Evolutionary conservation across 2,329 filamentous ascomycete genomes (phyloP), one percentile per base, ranked within the genome.

Genomic region (Xylaria sp.): DNA sequence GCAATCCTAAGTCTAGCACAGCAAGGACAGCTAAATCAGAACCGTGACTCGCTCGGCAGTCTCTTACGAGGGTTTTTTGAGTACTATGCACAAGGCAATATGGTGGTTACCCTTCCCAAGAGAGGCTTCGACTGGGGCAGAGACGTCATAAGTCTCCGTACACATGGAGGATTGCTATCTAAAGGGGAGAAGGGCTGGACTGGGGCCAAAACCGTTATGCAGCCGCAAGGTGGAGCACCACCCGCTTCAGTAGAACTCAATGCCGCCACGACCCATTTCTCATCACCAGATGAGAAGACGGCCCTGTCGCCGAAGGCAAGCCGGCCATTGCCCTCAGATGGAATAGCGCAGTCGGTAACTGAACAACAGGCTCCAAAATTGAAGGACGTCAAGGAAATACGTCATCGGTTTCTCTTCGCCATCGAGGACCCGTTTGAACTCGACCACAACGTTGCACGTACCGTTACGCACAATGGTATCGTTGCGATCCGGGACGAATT

Each of bases 371-470:
- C 60, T 8, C 24, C 73, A 2, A 82, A 80, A 60, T 71, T 77
- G 11, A 75, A 76, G 4, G 83, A 86, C 36, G 75, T 86, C 59
- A 92, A 91, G 73, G 92, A 94, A 75, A 86, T 95, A 14, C 88
- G 92, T 1, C 89, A 94, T 75, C 89, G 93, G 12, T 97, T 93
- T 78, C 85, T 97, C 4, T 92, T 97, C 72, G 93, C 93, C 36
- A 94, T 98, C 68, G 94, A 97, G 77, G 94, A 97, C 78, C 94
- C 94, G 0, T 97, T 97, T 75, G 93, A 97, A 81, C 81, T 90
- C 1, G 90, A 93, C 48, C 93, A 97, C 80, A 98, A 97, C 74
- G 92, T 97, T 39, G 94, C 92, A 2, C 85, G 93, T 58, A 97
- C 93, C 0, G 93, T 97, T 0, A 94, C 91, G 6, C 92, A 95